Base-by-base conservation (phyloP, 192 early-diverging fungal genomes). In the Coemansia sp. region DNA sequence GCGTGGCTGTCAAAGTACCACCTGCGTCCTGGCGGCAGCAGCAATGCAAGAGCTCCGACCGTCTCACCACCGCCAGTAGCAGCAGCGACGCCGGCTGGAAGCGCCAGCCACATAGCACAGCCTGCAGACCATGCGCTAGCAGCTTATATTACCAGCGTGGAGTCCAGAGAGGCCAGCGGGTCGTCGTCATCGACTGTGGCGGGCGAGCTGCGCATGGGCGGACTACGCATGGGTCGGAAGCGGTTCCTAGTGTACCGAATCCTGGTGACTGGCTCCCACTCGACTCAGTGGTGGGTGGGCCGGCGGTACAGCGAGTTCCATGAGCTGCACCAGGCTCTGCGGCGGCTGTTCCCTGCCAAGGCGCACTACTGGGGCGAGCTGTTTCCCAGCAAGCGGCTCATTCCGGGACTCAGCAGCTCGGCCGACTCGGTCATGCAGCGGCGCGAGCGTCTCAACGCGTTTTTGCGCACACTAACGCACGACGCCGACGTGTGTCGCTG, bases 231-330 rank as follows among this genome's bases (percentile, higher is more conserved):
- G 74, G 79, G 74, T 18, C 79, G 79, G 64, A 76, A 73, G 62
- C 70, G 71, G 18, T 76, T 68, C 62, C 71, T 82, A 12, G 71
- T 76, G 20, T 82, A 82, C 58, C 74, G 79, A 10, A 71, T 82
- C 47, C 79, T 73, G 30, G 74, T 82, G 16, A 68, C 74, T 10
- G 74, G 79, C 13, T 53, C 70, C 41, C 40, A 67, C 22, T 16
- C 62, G 11, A 68, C 67, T n/a, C 79, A 71, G 68, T 84, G 82
- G 82, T 56, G 53, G 53, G 72, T 56, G 12, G 52, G 69, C 32
- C 71, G 77, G 8, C 66, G 69, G 39, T 84, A 77, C 69, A 74
- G 71, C 67, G 82, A 84, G 65, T 84, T 84, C 61, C 45, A 79
- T 67, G 70, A 76, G 13, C 74, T 81, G 13, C 68, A 70, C 56